phyloP scores from a whole-genome alignment of 352 stramenopile genomes.

The Proteromonas lacertae region DNA sequence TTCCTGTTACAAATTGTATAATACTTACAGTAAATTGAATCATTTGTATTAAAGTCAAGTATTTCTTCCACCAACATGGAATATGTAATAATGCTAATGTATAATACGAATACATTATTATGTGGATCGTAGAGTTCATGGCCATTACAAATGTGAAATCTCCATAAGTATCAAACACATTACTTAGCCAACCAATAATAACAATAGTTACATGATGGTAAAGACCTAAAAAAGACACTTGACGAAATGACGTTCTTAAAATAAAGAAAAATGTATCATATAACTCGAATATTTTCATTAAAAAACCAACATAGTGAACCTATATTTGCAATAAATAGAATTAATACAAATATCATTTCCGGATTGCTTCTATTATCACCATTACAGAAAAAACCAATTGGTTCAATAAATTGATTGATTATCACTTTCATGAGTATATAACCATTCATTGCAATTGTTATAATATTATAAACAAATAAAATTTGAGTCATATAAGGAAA shows the following conservation, averaged over 20 bases:
- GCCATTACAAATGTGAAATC: conserved; percentile 1
- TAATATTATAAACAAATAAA: too few relatives aligned
- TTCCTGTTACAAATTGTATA: not conserved
- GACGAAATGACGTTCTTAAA: conserved; percentile 1
- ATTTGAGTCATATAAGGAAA: too few relatives aligned
- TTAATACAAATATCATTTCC: too few relatives aligned
- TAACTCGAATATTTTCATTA: conserved; percentile 2
- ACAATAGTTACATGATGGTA: conserved; percentile 3
- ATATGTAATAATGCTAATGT: not conserved
- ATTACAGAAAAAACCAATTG: too few relatives aligned
- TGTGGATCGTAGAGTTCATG: conserved; percentile 4
- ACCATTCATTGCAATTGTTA: too few relatives aligned
- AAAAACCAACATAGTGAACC: not conserved
- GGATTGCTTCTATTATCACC: too few relatives aligned
- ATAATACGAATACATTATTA: conserved; percentile 5
- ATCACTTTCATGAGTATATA: too few relatives aligned
- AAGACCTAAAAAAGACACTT: conserved; percentile 3
- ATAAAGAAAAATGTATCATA: conserved; percentile 5
- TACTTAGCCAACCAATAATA: conserved; percentile 1
- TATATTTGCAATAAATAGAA: too few relatives aligned
- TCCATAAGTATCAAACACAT: conserved; percentile 1
- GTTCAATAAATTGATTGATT: too few relatives aligned
- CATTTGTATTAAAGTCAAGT: conserved; percentile 2
- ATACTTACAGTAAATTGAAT: conserved; percentile 1
- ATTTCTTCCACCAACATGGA: conserved; percentile 2